Evolutionary conservation across 805 yeast genomes (phyloP).

Genomic region (Starmerella sirachaensis): DNA sequence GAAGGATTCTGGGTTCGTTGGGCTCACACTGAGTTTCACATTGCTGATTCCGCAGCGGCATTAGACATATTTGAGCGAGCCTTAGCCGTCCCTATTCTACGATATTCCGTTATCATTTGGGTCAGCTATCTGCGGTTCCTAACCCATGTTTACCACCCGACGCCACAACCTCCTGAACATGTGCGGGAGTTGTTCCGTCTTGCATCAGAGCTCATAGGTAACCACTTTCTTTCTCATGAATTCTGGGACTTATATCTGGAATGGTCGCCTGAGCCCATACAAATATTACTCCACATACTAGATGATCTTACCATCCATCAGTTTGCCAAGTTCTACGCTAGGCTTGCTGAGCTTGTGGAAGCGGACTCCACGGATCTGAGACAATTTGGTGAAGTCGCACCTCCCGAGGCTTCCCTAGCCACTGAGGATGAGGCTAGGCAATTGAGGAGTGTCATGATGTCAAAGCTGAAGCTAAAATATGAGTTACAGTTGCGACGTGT

Average conservation of each 20-base stretch:
- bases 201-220: slow-evolving; percentile 46
- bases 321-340: slow-evolving; percentile 62
- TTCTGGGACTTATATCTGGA: slow-evolving; percentile 73
- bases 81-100: slow-evolving; percentile 22
- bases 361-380: neutral
- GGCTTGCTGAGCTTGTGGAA: slow-evolving; percentile 20
- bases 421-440: slow-evolving; percentile 5
- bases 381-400: slow-evolving; percentile 1
- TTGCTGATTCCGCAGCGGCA: slow-evolving; percentile 27
- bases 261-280: slow-evolving; percentile 37
- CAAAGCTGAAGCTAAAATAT: slow-evolving; percentile 13
- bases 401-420: neutral
- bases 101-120: slow-evolving; percentile 31
- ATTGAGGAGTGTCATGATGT: slow-evolving; percentile 8
- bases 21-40: slow-evolving; percentile 30
- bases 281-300: slow-evolving; percentile 35
- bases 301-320: slow-evolving; percentile 44
- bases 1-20: slow-evolving; percentile 35
- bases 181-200: slow-evolving; percentile 31
- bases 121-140: slow-evolving; percentile 29
- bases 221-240: slow-evolving; percentile 62
- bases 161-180: slow-evolving; percentile 6
- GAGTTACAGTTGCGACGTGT: slow-evolving; percentile 31
- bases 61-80: slow-evolving; percentile 28
- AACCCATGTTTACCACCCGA: slow-evolving; percentile 20